Percentiles rank a stretch among this genome's conserved stretches.
Conservation (phyloP, 1,284 basidiomycete genomes). For the Cutaneotrichosporon curvatum region DNA sequence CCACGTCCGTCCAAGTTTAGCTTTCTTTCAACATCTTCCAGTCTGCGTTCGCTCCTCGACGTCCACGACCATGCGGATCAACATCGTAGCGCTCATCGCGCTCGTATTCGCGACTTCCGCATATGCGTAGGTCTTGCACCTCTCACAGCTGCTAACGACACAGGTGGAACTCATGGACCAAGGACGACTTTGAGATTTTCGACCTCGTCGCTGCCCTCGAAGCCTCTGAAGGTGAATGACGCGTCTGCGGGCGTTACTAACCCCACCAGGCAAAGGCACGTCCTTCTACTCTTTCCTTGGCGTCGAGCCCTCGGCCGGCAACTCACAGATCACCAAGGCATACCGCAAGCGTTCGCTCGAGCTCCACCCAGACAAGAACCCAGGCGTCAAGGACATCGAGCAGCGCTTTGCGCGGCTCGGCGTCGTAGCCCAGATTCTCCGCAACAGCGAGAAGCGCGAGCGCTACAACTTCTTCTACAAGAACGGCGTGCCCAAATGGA, state of each 20-base stretch:
- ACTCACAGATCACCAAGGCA: conserved; percentile 70
- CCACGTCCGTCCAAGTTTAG: no score
- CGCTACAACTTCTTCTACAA: conserved; percentile 55
- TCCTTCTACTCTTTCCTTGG: conserved; percentile 84
- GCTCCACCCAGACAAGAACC: conserved; percentile 90
- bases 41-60: no score
- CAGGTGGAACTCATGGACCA: conserved; percentile 22
- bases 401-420: conserved; percentile 82
- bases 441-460: conserved; percentile 65
- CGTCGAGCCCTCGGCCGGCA: conserved; percentile 61
- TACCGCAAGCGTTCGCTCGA: conserved; percentile 82
- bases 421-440: conserved; percentile 72
- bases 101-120: conserved; percentile 8
- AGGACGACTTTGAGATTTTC: conserved; percentile 93
- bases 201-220: conserved; percentile 83
- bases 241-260: neutral
- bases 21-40: no score
- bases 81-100: conserved; percentile 8
- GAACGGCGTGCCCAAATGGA: conserved; percentile 46
- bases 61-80: conserved; percentile 11
- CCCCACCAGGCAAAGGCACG: conserved; percentile 61
- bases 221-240: conserved; percentile 60
- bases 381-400: conserved; percentile 66
- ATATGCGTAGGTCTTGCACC: conserved; percentile 4
- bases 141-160: neutral